These are phyloP conservation scores for Capronia coronata DNA, from an alignment of 2,329 filamentous ascomycete species.

Conservation along the genomic window DNA sequence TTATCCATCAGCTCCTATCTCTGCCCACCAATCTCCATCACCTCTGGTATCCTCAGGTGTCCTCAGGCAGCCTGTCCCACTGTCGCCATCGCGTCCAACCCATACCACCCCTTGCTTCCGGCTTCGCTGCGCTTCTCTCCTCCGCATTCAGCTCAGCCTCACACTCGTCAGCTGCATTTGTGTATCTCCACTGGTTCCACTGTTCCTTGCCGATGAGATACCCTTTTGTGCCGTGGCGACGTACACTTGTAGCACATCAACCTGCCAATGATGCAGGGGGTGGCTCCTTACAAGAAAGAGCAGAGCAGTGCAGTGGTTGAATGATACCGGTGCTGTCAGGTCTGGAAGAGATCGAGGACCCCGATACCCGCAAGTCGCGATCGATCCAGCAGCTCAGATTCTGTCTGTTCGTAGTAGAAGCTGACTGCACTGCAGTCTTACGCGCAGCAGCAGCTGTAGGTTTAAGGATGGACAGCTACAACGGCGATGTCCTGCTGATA, in stretches of 20 bases:
- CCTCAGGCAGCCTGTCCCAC: neutral
- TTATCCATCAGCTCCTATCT: conserved; percentile 14
- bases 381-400: neutral
- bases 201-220: conserved; percentile 1
- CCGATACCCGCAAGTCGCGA: neutral
- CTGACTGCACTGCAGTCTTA: conserved; percentile 5
- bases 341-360: neutral
- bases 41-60: too few species aligned
- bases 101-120: conserved; percentile 19
- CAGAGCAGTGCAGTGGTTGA: neutral
- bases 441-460: conserved; percentile 7
- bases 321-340: too few species aligned
- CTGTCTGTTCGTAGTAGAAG: neutral
- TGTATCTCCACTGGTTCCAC: conserved; percentile 7
- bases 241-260: conserved; percentile 7
- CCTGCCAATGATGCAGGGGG: conserved; percentile 13
- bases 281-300: conserved; percentile 6
- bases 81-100: conserved; percentile 5
- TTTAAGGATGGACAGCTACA: too few species aligned
- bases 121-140: conserved; percentile 9
- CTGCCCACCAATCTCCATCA: conserved; percentile 11
- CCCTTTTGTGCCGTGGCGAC: conserved; percentile 2
- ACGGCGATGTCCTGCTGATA: conserved; percentile 5
- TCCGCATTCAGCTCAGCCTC: conserved; percentile 19
- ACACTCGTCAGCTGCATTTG: conserved; percentile 17